Evolutionary conservation across 345 rosid genomes (phyloP), one percentile per base, ranked within the genome.

Genomic region (Salix exigua): DNA sequence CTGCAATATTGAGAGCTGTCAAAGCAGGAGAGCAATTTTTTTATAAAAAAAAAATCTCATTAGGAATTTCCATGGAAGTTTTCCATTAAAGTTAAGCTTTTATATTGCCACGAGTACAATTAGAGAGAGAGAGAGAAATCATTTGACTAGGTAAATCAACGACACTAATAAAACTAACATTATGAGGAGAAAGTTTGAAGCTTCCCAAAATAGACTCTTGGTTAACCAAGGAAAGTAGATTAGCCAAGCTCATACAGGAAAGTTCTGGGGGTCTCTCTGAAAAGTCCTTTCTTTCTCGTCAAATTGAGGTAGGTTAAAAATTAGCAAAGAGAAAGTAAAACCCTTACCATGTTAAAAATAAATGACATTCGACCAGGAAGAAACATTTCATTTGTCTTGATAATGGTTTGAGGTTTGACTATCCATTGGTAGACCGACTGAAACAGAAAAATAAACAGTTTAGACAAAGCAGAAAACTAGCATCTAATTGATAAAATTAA

Each of bases 381-480:
- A 84, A 96, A 96, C 94, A 96, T 87, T 86, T 96, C 98, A 83
- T 89, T 96, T 70, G 99, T 85, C 92, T 96, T 96, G 80, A 86
- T 80, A 74, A 85, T 72, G 42, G 92, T 84, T 82, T 96, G 96
- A 40, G 96, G 99, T 87, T 93, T 93, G 75, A 95, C 98, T 60
- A 91, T 95, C 89, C 91, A 91, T 75, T 93, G 91, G 79, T 95
- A 95, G 53, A 93, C 92, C 2, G 98, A 90, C 99, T 95, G 90
- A 63, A 84, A 82, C 23, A 80, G 1, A 30, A 37, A 78, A 64
- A 68, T 38, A 68, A 74, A 58, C 63, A 26, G 70, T 51, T 30
- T 79, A 60, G 18, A 50, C 74, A 19, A 74, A 26, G 5, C 73
- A 25, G 66, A 10, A 74, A 71, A 14, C 25, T 51, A 75, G 69